Base-by-base conservation (phyloP, 352 stramenopile species). In the Phytopythium cucurbitacearum region DNA sequence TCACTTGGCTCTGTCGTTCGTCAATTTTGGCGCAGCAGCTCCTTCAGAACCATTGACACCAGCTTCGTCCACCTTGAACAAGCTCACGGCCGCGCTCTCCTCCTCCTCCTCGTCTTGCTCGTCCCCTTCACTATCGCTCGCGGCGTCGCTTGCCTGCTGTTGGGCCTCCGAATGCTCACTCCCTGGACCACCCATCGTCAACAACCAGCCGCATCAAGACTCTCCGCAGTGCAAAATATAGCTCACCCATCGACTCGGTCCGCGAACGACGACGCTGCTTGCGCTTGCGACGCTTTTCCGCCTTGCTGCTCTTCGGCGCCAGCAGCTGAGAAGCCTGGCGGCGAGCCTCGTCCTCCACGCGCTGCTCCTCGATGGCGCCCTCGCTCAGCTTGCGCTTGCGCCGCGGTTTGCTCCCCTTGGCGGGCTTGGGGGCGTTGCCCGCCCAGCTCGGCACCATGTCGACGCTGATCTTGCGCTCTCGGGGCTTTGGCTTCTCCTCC, bases 311-410 rank as follows among this genome's bases (percentile, higher is more conserved):
- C 43, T 71, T 71, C 6, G 83, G 81, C 10, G 69, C 71, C 13
- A 94, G 67, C 54, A 90, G 57, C 62, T 71, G 59, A 34, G 84
- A 92, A 58, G 76, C 81, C 56, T 85, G 73, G 12, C 69, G 69
- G 13, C 81, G 80, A 55, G 83, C 80, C 42, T 92, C 76, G 33
- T 92, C 72, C 49, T 73, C 71, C 33, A 91, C 53, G 42, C 60
- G 65, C 53, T 87, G 77, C 62, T 92, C 80, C 39, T 89, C 81
- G 16, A 89, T 52, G 9, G 80, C 84, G 40, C 83, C 80, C 57
- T 91, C 84, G 50, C 81, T 94, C 51, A 94, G 65, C 57, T 92
- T 94, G 56, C 81, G 81, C 64, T 92, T 91, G 48, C 80, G 80
- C 10, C 81, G 81, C 49, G 73, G 77, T 57, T 81, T 89, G 59